These are phyloP conservation scores for Coniophora puteana DNA, from an alignment of 1,284 basidiomycete species.

Conservation along the genomic window DNA sequence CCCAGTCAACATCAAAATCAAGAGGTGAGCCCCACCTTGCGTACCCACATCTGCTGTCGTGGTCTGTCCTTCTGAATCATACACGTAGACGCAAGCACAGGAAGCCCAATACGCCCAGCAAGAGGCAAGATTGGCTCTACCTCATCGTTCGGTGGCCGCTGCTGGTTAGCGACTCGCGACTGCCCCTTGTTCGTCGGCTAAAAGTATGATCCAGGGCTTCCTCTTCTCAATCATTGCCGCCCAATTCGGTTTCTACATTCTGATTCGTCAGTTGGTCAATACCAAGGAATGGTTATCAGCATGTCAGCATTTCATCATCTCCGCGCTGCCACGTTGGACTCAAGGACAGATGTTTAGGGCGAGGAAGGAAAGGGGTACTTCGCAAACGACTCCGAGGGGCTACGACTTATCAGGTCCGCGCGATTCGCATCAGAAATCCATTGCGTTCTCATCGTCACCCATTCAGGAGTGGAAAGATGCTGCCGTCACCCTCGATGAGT, in stretches of 20 bases:
- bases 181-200: neutral
- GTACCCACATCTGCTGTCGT: neutral
- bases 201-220: slow-evolving; percentile 46
- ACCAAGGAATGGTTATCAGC: slow-evolving; percentile 89
- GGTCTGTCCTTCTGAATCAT: slow-evolving; percentile 6
- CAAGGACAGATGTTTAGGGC: slow-evolving; percentile 54
- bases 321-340: neutral
- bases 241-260: slow-evolving; percentile 85
- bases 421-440: no score
- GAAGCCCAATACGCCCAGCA: slow-evolving; percentile 41
- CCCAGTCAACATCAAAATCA: slow-evolving; percentile 81
- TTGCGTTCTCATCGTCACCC: neutral
- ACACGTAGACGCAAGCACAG: slow-evolving; percentile 44
- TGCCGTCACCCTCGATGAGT: slow-evolving; percentile 77
- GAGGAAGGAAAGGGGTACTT: slow-evolving; percentile 79
- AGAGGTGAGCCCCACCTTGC: slow-evolving; percentile 39
- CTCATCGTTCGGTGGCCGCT: slow-evolving; percentile 87
- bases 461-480: slow-evolving; percentile 82
- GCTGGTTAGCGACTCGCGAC: slow-evolving; percentile 51
- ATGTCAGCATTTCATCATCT: slow-evolving; percentile 48
- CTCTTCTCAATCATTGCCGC: slow-evolving; percentile 84
- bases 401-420: slow-evolving; percentile 57
- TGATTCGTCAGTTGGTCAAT: slow-evolving; percentile 90
- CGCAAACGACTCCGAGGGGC: slow-evolving; percentile 76
- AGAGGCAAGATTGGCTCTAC: slow-evolving; percentile 76